These are phyloP conservation scores for Rhodotorula graminis DNA, from an alignment of 768 basidiomycete species.

Conservation along the genomic window DNA sequence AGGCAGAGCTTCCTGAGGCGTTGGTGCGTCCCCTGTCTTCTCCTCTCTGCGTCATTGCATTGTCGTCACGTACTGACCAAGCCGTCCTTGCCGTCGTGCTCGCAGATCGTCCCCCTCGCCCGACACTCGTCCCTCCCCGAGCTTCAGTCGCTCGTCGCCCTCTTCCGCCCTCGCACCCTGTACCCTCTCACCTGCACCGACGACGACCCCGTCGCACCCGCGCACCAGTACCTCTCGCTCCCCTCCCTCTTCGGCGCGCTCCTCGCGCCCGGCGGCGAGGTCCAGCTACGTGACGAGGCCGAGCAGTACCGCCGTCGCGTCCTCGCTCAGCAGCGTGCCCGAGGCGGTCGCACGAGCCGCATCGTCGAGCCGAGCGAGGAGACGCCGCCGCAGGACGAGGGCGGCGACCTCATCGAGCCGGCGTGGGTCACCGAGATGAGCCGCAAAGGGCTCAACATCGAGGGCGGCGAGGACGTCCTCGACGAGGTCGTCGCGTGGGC, in stretches of 20 bases:
- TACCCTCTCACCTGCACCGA: slow-evolving; percentile 69
- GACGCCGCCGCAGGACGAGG: not conserved
- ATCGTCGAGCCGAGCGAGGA: not conserved
- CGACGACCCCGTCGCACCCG: slow-evolving; percentile 50
- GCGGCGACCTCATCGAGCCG: not conserved
- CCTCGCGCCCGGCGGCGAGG: slow-evolving; percentile 50
- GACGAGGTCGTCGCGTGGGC: slow-evolving; percentile 53
- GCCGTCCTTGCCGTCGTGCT: too few relatives aligned
- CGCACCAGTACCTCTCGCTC: slow-evolving; percentile 59
- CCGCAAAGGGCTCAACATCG: slow-evolving; percentile 52
- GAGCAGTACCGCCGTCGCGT: not conserved
- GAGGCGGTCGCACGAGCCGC: not conserved
- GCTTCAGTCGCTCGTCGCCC: slow-evolving; percentile 67
- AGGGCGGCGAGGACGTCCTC: slow-evolving; percentile 57
- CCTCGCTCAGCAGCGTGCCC: not conserved
- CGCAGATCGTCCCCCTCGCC: slow-evolving; percentile 71
- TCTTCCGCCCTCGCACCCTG: slow-evolving; percentile 72
- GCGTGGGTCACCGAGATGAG: slow-evolving; percentile 4
- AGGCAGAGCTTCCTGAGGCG: slow-evolving; percentile 62
- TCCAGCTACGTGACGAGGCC: slow-evolving; percentile 42
- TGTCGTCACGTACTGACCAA: too few relatives aligned
- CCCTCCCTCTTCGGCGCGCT: slow-evolving; percentile 54
- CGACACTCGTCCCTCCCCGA: slow-evolving; percentile 87
- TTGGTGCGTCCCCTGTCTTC: slow-evolving; percentile 54
- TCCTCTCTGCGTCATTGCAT: too few relatives aligned